These are phyloP conservation scores for Boechera retrofracta DNA, from an alignment of 345 rosid genomes.

Conservation along the genomic window DNA sequence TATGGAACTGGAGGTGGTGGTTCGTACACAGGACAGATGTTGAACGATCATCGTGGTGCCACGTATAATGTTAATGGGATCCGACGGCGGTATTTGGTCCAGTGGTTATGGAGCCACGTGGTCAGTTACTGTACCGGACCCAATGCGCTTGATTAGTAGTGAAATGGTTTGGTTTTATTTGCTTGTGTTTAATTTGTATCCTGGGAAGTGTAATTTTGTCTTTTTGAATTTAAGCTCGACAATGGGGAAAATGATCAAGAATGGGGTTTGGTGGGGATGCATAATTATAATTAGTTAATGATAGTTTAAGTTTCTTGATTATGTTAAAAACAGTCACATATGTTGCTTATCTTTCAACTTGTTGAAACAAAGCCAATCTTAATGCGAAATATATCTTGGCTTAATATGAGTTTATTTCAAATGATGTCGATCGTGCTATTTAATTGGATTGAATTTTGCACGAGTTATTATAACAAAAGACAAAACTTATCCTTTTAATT, in stretches of 20 bases:
- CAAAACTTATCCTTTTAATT: constrained; percentile 5
- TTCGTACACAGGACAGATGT: constrained; percentile 86
- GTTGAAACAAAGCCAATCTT: constrained; percentile 15
- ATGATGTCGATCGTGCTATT: not conserved
- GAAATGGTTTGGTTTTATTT: not conserved
- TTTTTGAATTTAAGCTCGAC: constrained; percentile 19
- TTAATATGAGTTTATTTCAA: not conserved
- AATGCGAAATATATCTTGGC: not conserved
- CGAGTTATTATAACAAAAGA: not conserved
- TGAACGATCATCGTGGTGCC: constrained; percentile 69
- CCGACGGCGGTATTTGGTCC: constrained; percentile 82
- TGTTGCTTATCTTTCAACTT: constrained; percentile 5
- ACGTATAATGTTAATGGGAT: constrained; percentile 91
- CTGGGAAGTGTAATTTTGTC: constrained; percentile 25
- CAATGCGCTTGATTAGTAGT: constrained; percentile 79
- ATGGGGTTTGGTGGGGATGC: constrained; percentile 14
- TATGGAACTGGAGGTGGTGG: constrained; percentile 99
- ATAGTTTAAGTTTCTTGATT: constrained; percentile 32
- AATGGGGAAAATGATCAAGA: not conserved
- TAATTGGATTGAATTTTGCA: not conserved
- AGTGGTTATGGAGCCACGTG: constrained; percentile 93
- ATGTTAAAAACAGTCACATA: not conserved
- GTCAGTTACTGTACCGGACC: constrained; percentile 92
- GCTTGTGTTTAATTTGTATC: constrained; percentile 21
- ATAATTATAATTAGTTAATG: constrained; percentile 32